Evolutionary conservation across 352 stramenopile species (phyloP).

Genomic region (Phytophthora foliorum): DNA sequence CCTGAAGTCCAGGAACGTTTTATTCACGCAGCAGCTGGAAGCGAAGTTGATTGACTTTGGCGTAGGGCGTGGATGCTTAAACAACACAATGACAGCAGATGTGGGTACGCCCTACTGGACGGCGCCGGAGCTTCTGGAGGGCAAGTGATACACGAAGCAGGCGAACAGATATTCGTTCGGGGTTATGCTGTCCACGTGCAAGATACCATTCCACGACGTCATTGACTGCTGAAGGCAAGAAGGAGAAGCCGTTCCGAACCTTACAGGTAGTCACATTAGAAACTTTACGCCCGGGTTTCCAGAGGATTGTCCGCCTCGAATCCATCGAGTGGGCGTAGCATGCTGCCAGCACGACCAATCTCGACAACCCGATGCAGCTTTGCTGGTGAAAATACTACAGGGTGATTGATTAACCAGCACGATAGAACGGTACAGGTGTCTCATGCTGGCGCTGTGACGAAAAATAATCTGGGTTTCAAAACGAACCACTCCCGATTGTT

Average conservation of each 20-base stretch:
- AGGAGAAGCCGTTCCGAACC: constrained; percentile 50
- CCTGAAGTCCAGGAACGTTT: constrained; percentile 49
- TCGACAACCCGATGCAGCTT: neutral
- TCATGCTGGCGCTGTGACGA: too few species aligned
- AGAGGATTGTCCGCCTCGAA: neutral
- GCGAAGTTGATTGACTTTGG: constrained; percentile 53
- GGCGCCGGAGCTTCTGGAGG: constrained; percentile 16
- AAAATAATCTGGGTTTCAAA: too few species aligned
- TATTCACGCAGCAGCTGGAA: constrained; percentile 38
- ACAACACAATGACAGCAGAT: constrained; percentile 35
- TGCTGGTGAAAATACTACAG: neutral
- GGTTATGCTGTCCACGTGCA: constrained; percentile 46
- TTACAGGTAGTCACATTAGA: constrained; percentile 19
- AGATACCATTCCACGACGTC: constrained; percentile 22
- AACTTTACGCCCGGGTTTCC: neutral
- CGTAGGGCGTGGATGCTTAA: neutral
- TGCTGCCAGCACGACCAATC: neutral
- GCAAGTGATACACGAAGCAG: constrained; percentile 56
- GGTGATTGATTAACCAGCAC: neutral
- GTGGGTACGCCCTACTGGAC: neutral
- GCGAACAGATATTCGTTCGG: constrained; percentile 75
- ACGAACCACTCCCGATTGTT: too few species aligned
- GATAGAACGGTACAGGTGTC: too few species aligned
- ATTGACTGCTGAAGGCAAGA: neutral
- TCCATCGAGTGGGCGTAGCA: neutral